phyloP scores from a whole-genome alignment of 176 grass and related monocot species.

The Metroxylon sagu region DNA sequence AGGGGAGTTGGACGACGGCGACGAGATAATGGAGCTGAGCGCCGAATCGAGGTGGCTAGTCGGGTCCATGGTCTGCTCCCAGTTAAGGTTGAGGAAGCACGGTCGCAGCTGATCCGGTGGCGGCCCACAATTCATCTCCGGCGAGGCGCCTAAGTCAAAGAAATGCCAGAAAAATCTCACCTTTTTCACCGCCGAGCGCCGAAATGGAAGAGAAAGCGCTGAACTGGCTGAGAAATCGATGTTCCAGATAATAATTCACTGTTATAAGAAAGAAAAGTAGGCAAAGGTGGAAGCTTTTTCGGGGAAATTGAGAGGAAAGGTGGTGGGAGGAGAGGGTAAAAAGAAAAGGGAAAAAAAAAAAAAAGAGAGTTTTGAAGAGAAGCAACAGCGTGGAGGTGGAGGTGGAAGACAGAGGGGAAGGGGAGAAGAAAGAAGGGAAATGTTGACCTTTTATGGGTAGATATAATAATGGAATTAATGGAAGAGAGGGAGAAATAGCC shows the following conservation, averaged over 20 bases:
- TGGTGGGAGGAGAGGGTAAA: background rate
- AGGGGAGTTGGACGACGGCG: too few species aligned
- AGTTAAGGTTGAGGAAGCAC: slow-evolving; percentile 17
- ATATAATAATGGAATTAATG: too few species aligned
- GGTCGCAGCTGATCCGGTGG: slow-evolving; percentile 1
- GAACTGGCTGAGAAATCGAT: background rate
- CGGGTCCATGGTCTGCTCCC: slow-evolving; percentile 3
- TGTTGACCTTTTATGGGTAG: background rate
- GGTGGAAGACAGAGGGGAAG: slow-evolving; percentile 8
- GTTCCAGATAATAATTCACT: background rate
- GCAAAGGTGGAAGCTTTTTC: slow-evolving; percentile 11
- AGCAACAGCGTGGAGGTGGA: background rate
- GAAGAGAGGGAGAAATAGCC: too few species aligned
- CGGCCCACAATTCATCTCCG: slow-evolving; percentile 11
- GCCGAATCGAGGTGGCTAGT: slow-evolving; percentile 34
- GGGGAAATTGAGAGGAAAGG: background rate
- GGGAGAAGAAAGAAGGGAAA: background rate
- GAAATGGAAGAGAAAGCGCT: background rate
- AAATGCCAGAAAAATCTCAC: background rate
- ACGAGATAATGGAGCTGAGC: slow-evolving; percentile 24
- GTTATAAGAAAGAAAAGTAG: background rate
- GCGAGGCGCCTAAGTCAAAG: background rate
- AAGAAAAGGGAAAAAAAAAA: background rate
- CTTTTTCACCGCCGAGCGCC: background rate
- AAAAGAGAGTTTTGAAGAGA: slow-evolving; percentile 6